These are phyloP conservation scores for Kazachstania bromeliacearum DNA, from an alignment of 805 yeast species.

Conservation along the genomic window DNA sequence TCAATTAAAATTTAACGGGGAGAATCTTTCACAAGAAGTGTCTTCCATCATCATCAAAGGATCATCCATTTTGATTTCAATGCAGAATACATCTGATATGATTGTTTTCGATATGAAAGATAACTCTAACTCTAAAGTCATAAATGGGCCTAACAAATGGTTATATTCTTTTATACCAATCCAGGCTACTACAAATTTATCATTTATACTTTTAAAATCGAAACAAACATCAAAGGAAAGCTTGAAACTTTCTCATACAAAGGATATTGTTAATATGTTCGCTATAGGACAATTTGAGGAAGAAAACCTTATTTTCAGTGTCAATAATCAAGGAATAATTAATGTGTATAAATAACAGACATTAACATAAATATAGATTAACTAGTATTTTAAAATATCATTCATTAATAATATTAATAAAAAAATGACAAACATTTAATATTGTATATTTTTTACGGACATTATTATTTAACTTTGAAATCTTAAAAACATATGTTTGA, in stretches of 20 bases:
- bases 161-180: slow-evolving; percentile 6
- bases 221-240: no score
- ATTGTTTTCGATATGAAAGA: slow-evolving; percentile 13
- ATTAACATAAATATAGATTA: no score
- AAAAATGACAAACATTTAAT: no score
- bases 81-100: slow-evolving; percentile 12
- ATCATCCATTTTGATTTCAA: slow-evolving; percentile 12
- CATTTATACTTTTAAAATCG: slow-evolving; percentile 9
- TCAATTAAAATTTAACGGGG: slow-evolving; percentile 2
- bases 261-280: not conserved
- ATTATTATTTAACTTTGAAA: no score
- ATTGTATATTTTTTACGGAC: no score
- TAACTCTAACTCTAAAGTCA: slow-evolving; percentile 6
- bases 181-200: slow-evolving; percentile 17
- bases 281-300: not conserved
- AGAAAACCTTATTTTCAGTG: not conserved
- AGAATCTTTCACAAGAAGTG: not conserved
- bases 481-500: no score
- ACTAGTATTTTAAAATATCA: no score
- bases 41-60: slow-evolving; percentile 7
- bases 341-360: slow-evolving; percentile 4
- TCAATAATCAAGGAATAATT: not conserved
- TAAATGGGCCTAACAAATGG: slow-evolving; percentile 6
- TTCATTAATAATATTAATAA: no score
- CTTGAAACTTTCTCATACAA: not conserved